Percentiles rank a stretch among this genome's conserved stretches.
phyloP scores from a whole-genome alignment of 192 early-diverging fungal genomes.

The Backusella circina region DNA sequence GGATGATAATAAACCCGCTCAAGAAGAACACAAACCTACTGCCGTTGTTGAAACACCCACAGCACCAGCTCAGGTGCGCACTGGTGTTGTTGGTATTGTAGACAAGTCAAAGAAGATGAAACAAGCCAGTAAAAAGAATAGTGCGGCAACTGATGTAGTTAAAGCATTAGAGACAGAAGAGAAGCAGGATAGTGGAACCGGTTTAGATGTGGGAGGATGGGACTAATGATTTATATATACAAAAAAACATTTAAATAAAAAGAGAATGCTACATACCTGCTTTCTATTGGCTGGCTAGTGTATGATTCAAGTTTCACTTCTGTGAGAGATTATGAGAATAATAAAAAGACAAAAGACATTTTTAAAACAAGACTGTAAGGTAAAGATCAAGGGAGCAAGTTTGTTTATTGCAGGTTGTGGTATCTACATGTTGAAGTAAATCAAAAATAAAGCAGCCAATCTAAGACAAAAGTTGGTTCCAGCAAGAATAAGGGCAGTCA shows the following conservation, averaged over 20 bases:
- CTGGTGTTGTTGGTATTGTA: conserved; percentile 22
- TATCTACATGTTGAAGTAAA: not conserved
- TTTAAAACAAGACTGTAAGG: no score
- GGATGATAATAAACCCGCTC: conserved; percentile 20
- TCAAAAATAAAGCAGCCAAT: not conserved
- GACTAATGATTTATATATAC: conserved; percentile 4
- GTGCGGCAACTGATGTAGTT: conserved; percentile 8
- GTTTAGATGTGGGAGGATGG: conserved; percentile 23
- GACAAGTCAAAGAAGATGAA: conserved; percentile 20
- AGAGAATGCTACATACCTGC: not conserved
- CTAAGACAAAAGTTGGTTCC: not conserved
- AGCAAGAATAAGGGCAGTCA: no score
- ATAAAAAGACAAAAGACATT: not conserved
- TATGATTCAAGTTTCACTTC: not conserved
- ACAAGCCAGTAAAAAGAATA: conserved; percentile 1
- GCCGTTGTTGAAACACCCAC: not conserved
- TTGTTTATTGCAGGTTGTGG: not conserved
- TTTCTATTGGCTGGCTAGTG: not conserved
- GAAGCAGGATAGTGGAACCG: conserved; percentile 14
- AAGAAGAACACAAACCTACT: conserved; percentile 9
- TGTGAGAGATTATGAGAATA: not conserved
- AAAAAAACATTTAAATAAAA: not conserved
- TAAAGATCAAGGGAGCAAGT: not conserved
- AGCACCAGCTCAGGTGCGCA: not conserved
- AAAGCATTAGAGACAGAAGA: conserved; percentile 9